Percentiles rank a stretch among this genome's conserved stretches.
Evolutionary conservation across 225 moss, liverwort and hornwort genomes (phyloP).

Genomic region (Polytrichum commune): DNA sequence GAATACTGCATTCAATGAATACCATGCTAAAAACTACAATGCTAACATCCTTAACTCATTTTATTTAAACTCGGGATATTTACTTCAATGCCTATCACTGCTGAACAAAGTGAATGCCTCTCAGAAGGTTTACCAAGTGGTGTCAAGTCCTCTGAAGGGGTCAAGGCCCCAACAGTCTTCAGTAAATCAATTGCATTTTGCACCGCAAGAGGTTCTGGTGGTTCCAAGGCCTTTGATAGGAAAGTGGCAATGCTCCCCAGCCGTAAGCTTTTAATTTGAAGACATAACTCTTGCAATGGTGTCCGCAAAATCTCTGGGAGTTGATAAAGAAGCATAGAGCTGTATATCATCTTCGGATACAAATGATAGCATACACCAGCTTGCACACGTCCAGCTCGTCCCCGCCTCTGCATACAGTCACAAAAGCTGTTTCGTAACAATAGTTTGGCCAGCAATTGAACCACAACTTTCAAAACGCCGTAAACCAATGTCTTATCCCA

Average conservation of each 20-base stretch:
- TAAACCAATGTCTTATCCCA: too few relatives aligned
- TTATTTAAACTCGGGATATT: too few relatives aligned
- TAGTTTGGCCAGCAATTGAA: too few relatives aligned
- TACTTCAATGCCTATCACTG: too few relatives aligned
- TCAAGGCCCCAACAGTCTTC: slow-evolving; percentile 87
- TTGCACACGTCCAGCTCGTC: slow-evolving; percentile 94
- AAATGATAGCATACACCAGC: slow-evolving; percentile 96
- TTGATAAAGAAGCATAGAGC: slow-evolving; percentile 88
- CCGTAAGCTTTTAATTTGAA: slow-evolving; percentile 87
- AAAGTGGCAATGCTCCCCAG: slow-evolving; percentile 80
- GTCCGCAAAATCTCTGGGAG: slow-evolving; percentile 98
- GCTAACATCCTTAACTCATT: too few relatives aligned
- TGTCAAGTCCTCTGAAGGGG: slow-evolving; percentile 72
- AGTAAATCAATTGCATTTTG: slow-evolving; percentile 93
- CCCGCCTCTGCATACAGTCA: slow-evolving; percentile 70
- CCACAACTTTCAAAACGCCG: too few relatives aligned
- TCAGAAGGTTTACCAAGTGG: slow-evolving; percentile 62
- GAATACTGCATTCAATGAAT: too few relatives aligned
- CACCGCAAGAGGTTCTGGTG: slow-evolving; percentile 93
- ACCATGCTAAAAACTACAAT: too few relatives aligned
- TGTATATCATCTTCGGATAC: slow-evolving; percentile 90
- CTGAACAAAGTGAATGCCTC: background rate
- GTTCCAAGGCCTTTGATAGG: slow-evolving; percentile 92
- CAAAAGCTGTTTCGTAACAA: slow-evolving; percentile 1
- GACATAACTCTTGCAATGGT: slow-evolving; percentile 93